Evolutionary conservation across 495 filamentous ascomycete species (phyloP).

Genomic region (Penicillium pulvis): DNA sequence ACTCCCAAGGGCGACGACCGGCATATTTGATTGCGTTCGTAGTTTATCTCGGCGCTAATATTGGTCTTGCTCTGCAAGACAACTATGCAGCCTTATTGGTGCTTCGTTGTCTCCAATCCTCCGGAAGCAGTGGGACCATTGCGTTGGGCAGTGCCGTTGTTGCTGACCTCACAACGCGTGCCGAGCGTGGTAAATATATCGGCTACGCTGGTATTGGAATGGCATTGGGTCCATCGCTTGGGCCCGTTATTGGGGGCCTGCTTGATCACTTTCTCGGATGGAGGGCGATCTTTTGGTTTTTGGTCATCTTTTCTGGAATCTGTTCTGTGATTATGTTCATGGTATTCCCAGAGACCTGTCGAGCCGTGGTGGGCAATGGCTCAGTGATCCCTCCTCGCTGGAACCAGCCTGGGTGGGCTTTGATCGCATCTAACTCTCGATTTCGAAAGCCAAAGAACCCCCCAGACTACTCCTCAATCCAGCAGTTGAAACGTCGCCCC

Average conservation of each 20-base stretch:
- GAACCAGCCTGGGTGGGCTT: constrained; percentile 36
- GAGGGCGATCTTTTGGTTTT: constrained; percentile 75
- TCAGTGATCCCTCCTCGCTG: constrained; percentile 39
- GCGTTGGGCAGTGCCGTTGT: constrained; percentile 44
- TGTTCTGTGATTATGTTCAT: constrained; percentile 30
- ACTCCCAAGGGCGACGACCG: constrained; percentile 48
- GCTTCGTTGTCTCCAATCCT: constrained; percentile 51
- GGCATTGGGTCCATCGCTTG: constrained; percentile 53
- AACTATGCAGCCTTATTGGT: constrained; percentile 50
- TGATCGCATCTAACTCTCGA: constrained; percentile 20
- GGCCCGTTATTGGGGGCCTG: constrained; percentile 66
- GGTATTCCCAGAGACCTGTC: constrained; percentile 45
- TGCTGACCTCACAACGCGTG: constrained; percentile 42
- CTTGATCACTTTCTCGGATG: constrained; percentile 67
- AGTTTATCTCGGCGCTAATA: constrained; percentile 49
- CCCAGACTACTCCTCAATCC: constrained; percentile 15
- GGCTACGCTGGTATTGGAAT: constrained; percentile 33
- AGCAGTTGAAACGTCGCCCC: constrained; percentile 22
- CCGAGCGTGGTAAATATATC: constrained; percentile 51
- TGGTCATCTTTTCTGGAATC: constrained; percentile 57
- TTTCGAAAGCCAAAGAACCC: constrained; percentile 7
- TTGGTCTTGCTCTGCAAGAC: constrained; percentile 48
- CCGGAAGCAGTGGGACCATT: constrained; percentile 48
- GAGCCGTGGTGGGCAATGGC: constrained; percentile 52
- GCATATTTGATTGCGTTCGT: constrained; percentile 44